Percentiles rank a stretch among this genome's conserved stretches.
These are phyloP conservation scores for Beta macrorhiza DNA, from an alignment of 179 eudicot genomes.

Conservation along the genomic window DNA sequence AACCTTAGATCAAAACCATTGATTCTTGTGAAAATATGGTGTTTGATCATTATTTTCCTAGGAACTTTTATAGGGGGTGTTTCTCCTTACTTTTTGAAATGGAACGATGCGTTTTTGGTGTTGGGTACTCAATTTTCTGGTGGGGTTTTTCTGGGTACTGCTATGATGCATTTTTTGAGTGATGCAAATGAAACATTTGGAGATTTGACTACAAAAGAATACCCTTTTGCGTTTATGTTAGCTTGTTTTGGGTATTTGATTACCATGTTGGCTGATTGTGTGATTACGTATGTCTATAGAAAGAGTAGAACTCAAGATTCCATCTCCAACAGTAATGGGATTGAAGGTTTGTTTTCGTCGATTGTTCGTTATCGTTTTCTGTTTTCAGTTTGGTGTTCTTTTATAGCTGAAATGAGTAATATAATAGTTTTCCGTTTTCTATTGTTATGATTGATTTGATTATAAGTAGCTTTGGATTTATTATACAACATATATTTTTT, in stretches of 20 bases:
- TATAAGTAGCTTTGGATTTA: too few relatives aligned
- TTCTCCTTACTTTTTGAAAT: conserved; percentile 61
- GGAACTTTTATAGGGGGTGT: conserved; percentile 58
- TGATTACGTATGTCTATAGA: conserved; percentile 43
- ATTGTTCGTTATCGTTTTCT: neutral
- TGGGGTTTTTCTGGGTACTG: conserved; percentile 73
- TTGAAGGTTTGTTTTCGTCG: conserved; percentile 28
- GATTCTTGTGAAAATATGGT: conserved; percentile 58
- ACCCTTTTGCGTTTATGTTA: conserved; percentile 71
- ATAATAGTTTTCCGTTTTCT: neutral
- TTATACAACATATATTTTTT: too few relatives aligned
- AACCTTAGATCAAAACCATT: conserved; percentile 48
- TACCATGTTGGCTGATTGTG: conserved; percentile 59
- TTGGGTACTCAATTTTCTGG: conserved; percentile 71
- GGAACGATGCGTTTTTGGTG: conserved; percentile 63
- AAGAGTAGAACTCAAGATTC: conserved; percentile 9
- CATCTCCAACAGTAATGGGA: neutral
- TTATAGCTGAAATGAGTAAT: neutral
- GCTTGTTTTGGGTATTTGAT: conserved; percentile 64
- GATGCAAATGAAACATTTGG: conserved; percentile 60
- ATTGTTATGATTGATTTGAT: too few relatives aligned
- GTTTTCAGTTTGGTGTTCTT: neutral
- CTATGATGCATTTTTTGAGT: conserved; percentile 70
- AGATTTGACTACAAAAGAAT: conserved; percentile 48
- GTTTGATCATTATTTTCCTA: conserved; percentile 50